Evolutionary conservation across 495 filamentous ascomycete species (phyloP).

Genomic region (Daldinia grandis): DNA sequence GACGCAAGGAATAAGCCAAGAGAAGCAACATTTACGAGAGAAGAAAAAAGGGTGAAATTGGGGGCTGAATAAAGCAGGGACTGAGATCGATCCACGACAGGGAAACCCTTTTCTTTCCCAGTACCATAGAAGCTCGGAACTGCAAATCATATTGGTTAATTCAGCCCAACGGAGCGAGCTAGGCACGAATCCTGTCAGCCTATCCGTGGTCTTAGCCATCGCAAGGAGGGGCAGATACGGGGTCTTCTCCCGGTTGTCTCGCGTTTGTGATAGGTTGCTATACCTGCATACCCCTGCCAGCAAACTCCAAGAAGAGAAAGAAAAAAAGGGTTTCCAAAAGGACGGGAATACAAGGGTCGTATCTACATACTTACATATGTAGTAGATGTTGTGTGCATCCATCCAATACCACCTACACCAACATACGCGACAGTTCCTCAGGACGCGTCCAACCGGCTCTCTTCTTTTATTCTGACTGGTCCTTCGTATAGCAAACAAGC

Average conservation of each 20-base stretch:
- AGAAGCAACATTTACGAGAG: background rate
- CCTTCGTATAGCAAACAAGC: slow-evolving; percentile 40
- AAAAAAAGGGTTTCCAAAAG: slow-evolving; percentile 33
- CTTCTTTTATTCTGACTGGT: slow-evolving; percentile 40
- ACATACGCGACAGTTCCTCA: slow-evolving; percentile 31
- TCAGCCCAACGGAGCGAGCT: slow-evolving; percentile 18
- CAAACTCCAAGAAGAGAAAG: slow-evolving; percentile 5
- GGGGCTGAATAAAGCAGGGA: slow-evolving; percentile 18
- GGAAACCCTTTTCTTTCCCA: background rate
- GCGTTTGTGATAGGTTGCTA: slow-evolving; percentile 35
- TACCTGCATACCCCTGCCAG: slow-evolving; percentile 36
- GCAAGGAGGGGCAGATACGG: slow-evolving; percentile 27
- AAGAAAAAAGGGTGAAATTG: slow-evolving; percentile 7
- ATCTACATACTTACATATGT: slow-evolving; percentile 1
- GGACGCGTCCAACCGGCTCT: slow-evolving; percentile 35
- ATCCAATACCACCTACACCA: slow-evolving; percentile 34
- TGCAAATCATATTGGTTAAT: slow-evolving; percentile 36
- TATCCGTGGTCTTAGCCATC: slow-evolving; percentile 29
- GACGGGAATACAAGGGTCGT: slow-evolving; percentile 33
- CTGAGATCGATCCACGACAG: slow-evolving; percentile 34
- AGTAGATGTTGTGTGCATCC: slow-evolving; percentile 29
- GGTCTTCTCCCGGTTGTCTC: slow-evolving; percentile 21
- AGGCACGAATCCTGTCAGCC: slow-evolving; percentile 33
- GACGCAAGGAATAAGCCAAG: slow-evolving; percentile 6
- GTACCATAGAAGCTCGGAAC: slow-evolving; percentile 1